These are phyloP conservation scores for Beta lomatogona DNA, from an alignment of 179 eudicot species.

Conservation along the genomic window DNA sequence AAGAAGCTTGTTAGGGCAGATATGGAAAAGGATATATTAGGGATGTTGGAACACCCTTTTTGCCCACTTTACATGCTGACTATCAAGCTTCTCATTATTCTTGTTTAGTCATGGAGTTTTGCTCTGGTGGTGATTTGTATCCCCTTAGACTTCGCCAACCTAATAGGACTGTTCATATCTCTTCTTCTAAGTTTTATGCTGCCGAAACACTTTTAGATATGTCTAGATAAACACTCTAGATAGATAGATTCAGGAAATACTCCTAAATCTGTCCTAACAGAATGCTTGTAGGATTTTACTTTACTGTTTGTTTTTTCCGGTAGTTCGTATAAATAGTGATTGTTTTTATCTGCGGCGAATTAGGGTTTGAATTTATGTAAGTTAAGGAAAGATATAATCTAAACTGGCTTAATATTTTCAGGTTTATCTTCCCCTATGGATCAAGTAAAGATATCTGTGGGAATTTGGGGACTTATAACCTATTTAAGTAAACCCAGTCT, in stretches of 20 bases:
- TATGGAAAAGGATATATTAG: conserved; percentile 70
- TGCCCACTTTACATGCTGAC: conserved; percentile 77
- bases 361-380: background rate
- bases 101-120: conserved; percentile 83
- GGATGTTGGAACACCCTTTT: conserved; percentile 79
- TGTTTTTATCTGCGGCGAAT: background rate
- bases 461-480: background rate
- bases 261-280: too few relatives aligned
- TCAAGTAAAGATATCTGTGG: background rate
- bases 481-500: background rate
- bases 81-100: conserved; percentile 77
- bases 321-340: background rate
- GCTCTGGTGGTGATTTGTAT: conserved; percentile 76
- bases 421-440: background rate
- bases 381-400: background rate
- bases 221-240: too few relatives aligned
- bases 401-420: background rate
- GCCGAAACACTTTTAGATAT: too few relatives aligned
- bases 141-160: conserved; percentile 66
- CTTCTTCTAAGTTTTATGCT: conserved; percentile 50
- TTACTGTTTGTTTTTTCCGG: background rate
- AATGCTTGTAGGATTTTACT: too few relatives aligned
- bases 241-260: too few relatives aligned
- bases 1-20: conserved; percentile 74
- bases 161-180: conserved; percentile 45